Conservation (phyloP, 345 rosid genomes). For the Eucalyptus camaldulensis region DNA sequence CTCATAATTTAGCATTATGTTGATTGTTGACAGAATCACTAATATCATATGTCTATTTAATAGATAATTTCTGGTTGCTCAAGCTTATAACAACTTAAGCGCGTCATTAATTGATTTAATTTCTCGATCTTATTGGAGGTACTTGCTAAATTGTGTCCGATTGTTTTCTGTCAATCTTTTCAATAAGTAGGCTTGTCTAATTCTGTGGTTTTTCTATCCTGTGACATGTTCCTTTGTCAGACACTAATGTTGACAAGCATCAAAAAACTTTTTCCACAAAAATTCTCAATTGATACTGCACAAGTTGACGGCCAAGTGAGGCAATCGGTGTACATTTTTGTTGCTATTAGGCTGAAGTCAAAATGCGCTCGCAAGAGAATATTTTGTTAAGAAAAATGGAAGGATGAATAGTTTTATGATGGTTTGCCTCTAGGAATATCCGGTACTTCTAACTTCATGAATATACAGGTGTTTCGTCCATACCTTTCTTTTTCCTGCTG, state of each 20-base stretch:
- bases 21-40: neutral
- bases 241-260: neutral
- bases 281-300: neutral
- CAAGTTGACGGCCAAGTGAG: neutral
- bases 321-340: neutral
- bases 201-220: neutral
- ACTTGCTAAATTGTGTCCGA: neutral
- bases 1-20: neutral
- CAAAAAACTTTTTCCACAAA: neutral
- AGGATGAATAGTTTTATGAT: neutral
- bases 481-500: neutral
- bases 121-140: neutral
- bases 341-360: neutral
- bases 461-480: neutral
- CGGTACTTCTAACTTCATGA: no score
- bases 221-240: neutral
- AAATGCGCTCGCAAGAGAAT: neutral
- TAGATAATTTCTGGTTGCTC: neutral
- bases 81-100: neutral
- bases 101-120: neutral
- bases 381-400: neutral
- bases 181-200: neutral
- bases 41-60: neutral
- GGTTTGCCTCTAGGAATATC: no score
- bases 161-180: neutral